Percentiles rank a stretch among this genome's conserved stretches.
phyloP scores from a whole-genome alignment of 2,329 filamentous ascomycete species.

The Fusarium nelsonii region DNA sequence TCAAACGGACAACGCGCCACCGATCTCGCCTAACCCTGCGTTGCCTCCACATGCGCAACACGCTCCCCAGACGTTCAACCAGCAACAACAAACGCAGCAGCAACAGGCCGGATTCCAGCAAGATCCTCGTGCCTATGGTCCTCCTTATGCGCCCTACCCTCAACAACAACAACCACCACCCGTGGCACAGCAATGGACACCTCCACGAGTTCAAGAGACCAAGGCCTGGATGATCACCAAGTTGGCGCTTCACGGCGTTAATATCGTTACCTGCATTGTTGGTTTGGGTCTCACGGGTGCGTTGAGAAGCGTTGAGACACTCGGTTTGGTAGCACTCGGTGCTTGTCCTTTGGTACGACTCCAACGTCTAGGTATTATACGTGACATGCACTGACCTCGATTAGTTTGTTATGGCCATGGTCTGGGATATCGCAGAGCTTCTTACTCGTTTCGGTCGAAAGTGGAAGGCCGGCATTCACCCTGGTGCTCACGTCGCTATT shows the following conservation, averaged over 20 bases:
- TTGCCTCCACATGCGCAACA: slow-evolving; percentile 31
- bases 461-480: slow-evolving; percentile 55
- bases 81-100: slow-evolving; percentile 12
- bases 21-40: slow-evolving; percentile 16
- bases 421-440: slow-evolving; percentile 57
- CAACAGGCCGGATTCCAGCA: slow-evolving; percentile 37
- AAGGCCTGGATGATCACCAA: slow-evolving; percentile 50
- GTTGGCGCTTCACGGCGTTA: slow-evolving; percentile 47
- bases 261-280: slow-evolving; percentile 47
- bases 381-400: neutral
- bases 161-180: slow-evolving; percentile 20
- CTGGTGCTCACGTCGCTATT: slow-evolving; percentile 58
- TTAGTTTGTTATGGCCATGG: slow-evolving; percentile 53
- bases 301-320: slow-evolving; percentile 22
- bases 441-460: slow-evolving; percentile 53
- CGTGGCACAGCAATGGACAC: slow-evolving; percentile 34
- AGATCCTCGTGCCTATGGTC: slow-evolving; percentile 46
- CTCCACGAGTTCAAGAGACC: slow-evolving; percentile 23
- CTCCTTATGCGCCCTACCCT: slow-evolving; percentile 44
- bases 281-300: slow-evolving; percentile 49
- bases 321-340: slow-evolving; percentile 24
- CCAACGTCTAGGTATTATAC: neutral
- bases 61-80: slow-evolving; percentile 19
- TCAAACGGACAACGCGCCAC: slow-evolving; percentile 37
- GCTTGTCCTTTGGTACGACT: slow-evolving; percentile 41